phyloP scores from a whole-genome alignment of 2,329 filamentous ascomycete genomes.

The Colletotrichum sp. region DNA sequence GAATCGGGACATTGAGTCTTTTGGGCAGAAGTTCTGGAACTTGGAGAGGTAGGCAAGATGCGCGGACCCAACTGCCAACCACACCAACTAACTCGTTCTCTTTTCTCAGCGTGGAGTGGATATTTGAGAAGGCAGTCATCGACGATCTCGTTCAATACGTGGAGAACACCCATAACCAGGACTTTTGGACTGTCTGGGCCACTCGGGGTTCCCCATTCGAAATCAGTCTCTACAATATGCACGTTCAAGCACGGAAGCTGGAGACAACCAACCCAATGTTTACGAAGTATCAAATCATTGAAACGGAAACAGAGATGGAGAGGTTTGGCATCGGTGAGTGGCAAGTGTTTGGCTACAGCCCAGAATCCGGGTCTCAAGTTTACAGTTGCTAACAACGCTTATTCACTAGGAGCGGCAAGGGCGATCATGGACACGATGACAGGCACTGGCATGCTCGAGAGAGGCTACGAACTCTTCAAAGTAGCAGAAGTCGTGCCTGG shows the following conservation, averaged over 20 bases:
- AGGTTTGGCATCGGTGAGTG: constrained; percentile 1
- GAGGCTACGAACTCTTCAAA: neutral
- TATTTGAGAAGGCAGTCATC: neutral
- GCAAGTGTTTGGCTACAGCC: neutral
- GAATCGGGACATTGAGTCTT: neutral
- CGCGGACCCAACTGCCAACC: neutral
- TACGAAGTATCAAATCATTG: neutral
- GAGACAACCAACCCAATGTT: neutral
- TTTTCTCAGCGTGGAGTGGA: neutral
- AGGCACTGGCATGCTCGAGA: neutral
- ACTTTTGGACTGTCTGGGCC: constrained; percentile 5
- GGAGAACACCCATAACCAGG: neutral
- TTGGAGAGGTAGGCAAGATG: neutral
- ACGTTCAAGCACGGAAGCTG: constrained; percentile 1
- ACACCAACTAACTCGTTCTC: neutral
- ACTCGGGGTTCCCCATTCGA: neutral
- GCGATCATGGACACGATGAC: neutral
- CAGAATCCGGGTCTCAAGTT: neutral
- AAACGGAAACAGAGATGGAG: constrained; percentile 1
- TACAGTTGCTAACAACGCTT: neutral
- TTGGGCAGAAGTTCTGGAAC: neutral
- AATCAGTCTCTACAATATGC: constrained; percentile 2
- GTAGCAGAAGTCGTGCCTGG: neutral
- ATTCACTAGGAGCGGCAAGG: neutral
- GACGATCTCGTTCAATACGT: neutral